Evolutionary conservation across 1,284 basidiomycete genomes (phyloP).

Genomic region (Tilletia setariae): DNA sequence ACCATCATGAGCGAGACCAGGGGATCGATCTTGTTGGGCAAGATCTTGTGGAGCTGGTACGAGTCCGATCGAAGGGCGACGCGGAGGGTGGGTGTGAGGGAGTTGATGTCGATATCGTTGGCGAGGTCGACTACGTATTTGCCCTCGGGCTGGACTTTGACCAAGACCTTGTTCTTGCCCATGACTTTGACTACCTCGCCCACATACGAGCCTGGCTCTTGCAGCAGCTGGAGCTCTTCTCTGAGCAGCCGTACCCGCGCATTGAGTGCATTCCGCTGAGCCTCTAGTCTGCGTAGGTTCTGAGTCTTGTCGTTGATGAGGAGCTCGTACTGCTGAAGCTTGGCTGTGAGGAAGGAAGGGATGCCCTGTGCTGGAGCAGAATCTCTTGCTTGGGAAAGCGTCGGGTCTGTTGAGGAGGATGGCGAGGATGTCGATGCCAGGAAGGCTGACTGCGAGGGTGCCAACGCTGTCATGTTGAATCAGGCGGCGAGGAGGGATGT

Average conservation of each 20-base stretch:
- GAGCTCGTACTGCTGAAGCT: conserved; percentile 88
- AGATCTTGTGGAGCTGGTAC: conserved; percentile 64
- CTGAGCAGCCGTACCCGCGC: conserved; percentile 77
- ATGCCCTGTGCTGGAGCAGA: conserved; percentile 37
- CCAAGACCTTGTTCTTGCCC: conserved; percentile 98
- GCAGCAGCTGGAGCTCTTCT: conserved; percentile 89
- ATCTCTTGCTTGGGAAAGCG: neutral
- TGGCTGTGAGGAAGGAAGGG: conserved; percentile 87
- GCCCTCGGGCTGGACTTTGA: conserved; percentile 97
- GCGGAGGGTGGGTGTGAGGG: conserved; percentile 80
- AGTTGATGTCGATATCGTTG: conserved; percentile 74
- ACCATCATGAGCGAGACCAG: conserved; percentile 75
- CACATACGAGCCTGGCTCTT: conserved; percentile 95
- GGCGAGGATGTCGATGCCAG: conserved; percentile 10
- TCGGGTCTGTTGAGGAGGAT: neutral
- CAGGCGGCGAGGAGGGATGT: too few species aligned
- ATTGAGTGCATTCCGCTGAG: conserved; percentile 93
- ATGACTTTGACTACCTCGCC: conserved; percentile 98
- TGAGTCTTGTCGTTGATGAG: conserved; percentile 94
- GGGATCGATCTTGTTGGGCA: conserved; percentile 54
- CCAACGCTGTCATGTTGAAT: neutral
- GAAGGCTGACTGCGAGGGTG: conserved; percentile 7
- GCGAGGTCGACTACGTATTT: conserved; percentile 98
- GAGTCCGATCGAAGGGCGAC: conserved; percentile 94
- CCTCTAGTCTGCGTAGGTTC: conserved; percentile 89